A percentile compares a stretch with the other conserved stretches of the same genome.
These are phyloP conservation scores for Bisporella sp. DNA, from an alignment of 2,329 filamentous ascomycete genomes.

Conservation along the genomic window DNA sequence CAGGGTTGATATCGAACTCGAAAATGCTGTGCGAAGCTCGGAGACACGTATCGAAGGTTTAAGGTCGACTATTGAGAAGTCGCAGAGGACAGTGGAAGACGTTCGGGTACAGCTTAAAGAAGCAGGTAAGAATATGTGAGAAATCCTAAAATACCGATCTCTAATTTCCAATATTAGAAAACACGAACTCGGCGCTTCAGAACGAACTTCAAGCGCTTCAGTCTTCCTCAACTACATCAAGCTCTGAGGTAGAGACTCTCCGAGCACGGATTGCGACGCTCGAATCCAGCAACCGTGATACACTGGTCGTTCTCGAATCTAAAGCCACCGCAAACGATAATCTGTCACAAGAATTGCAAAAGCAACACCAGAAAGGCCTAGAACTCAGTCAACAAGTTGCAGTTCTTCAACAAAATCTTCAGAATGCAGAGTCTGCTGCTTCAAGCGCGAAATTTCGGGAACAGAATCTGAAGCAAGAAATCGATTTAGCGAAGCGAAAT, in stretches of 20 bases:
- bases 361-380: conserved; percentile 82
- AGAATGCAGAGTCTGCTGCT: conserved; percentile 71
- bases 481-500: conserved; percentile 81
- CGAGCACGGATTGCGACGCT: conserved; percentile 79
- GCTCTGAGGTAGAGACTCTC: conserved; percentile 68
- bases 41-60: conserved; percentile 78
- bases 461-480: conserved; percentile 81
- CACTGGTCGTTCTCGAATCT: conserved; percentile 78
- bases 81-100: conserved; percentile 75
- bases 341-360: conserved; percentile 77
- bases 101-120: conserved; percentile 73
- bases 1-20: conserved; percentile 83
- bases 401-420: conserved; percentile 73
- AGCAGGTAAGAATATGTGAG: conserved; percentile 56
- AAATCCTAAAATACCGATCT: neutral
- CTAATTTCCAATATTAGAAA: conserved; percentile 50
- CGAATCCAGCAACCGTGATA: conserved; percentile 88
- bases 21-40: conserved; percentile 77
- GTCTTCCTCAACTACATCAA: conserved; percentile 65
- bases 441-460: conserved; percentile 84
- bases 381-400: conserved; percentile 79
- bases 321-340: conserved; percentile 83
- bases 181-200: conserved; percentile 65
- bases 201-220: conserved; percentile 75
- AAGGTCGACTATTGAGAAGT: conserved; percentile 76